A percentile compares a stretch with the other conserved stretches of the same genome.
These are phyloP conservation scores for Wallacemonas collosoma DNA, from an alignment of 208 protist species.

Conservation along the genomic window DNA sequence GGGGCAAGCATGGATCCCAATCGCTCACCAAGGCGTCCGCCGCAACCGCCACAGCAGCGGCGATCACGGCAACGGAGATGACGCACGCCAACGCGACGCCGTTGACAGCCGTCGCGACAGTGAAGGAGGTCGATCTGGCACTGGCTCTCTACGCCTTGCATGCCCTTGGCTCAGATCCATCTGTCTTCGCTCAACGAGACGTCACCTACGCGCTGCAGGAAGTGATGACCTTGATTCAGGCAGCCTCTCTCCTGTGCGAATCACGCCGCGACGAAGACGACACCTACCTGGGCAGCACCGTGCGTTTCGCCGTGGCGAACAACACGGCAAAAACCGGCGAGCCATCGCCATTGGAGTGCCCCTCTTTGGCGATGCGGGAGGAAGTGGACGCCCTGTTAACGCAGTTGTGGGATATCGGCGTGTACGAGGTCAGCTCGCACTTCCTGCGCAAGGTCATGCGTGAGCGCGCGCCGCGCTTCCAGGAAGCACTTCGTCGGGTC, in stretches of 20 bases:
- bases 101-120: background rate
- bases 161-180: constrained; percentile 19
- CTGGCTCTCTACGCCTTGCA: constrained; percentile 27
- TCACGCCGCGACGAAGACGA: constrained; percentile 21
- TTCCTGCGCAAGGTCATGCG: constrained; percentile 24
- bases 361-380: background rate
- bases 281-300: constrained; percentile 20
- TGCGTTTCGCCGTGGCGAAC: background rate
- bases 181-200: constrained; percentile 28
- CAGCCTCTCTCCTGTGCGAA: constrained; percentile 15
- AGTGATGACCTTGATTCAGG: constrained; percentile 19
- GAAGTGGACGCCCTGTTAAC: constrained; percentile 20
- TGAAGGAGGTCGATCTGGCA: constrained; percentile 16
- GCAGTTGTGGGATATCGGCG: constrained; percentile 16
- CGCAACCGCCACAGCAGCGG: too few species aligned
- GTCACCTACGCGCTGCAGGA: constrained; percentile 27
- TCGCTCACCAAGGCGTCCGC: too few species aligned
- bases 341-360: too few species aligned
- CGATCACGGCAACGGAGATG: background rate
- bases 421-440: constrained; percentile 25
- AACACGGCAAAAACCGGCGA: background rate
- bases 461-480: constrained; percentile 22
- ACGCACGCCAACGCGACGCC: background rate
- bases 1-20: too few species aligned
- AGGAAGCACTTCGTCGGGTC: constrained; percentile 19